Evolutionary conservation across 768 basidiomycete species (phyloP), one percentile per base, ranked within the genome.

Genomic region (Boletellus sp.): DNA sequence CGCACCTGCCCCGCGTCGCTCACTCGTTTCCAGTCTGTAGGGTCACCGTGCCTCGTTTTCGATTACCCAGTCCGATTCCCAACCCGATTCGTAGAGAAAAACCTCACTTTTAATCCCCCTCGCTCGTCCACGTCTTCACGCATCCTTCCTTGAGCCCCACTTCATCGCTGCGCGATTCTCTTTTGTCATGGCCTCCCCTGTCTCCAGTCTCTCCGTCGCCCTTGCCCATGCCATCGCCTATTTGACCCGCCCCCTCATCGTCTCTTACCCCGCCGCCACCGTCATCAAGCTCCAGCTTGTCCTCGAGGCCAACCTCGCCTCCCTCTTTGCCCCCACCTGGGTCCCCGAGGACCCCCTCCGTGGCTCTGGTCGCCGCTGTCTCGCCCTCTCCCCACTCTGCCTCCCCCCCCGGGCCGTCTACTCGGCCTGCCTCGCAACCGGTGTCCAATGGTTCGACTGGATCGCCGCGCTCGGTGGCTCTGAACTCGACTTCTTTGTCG

Each of bases 401-500:
- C 75, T 82, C 2, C 89, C 89, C 20, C 87, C 89, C 38, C 81
- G 83, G 35, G 72, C 80, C 58, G 74, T 90, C 60, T 82, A 88
- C 70, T 70, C 79, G 47, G 84, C 87, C 13, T 90, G 88, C 68
- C 71, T 83, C 47, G 73, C 81, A 20, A 74, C 84, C 34, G 80
- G 80, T 50, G 76, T 90, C 28, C 84, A 87, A 60, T 91, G 89
- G 89, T 82, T 83, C 50, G 81, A 87, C 63, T 91, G 89, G 89
- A 86, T 89, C 47, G 58, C 75, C 40, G 72, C 78, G 50, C 78
- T 90, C 40, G 87, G 88, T 11, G 76, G 79, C 56, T 69, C 72
- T 50, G 84, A 86, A 69, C 83, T 90, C 62, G 88, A 90, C 67
- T 77, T 91, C 52, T 85, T 87, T 68, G 78, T 89, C 58, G 85